phyloP scores from a whole-genome alignment of 1,139 yeast genomes.

The Nadsonia starkeyi-henricii region DNA sequence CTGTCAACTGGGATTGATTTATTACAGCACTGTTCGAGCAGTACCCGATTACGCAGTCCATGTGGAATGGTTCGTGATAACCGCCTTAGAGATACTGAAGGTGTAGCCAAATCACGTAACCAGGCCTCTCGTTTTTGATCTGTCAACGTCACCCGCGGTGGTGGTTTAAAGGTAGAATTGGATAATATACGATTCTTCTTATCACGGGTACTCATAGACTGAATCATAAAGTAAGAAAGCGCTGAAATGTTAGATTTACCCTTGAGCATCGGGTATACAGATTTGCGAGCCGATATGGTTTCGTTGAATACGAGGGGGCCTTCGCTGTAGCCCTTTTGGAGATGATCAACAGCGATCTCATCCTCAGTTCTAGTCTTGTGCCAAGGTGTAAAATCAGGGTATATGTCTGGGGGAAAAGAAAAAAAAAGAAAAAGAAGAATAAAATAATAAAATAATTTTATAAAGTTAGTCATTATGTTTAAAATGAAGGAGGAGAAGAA shows the following conservation, averaged over 20 bases:
- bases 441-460: too few relatives aligned
- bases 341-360: slow-evolving; percentile 35
- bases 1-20: slow-evolving; percentile 58
- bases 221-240: slow-evolving; percentile 44
- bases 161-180: slow-evolving; percentile 52
- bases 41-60: slow-evolving; percentile 60
- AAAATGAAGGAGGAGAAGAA: not conserved
- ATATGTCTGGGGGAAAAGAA: slow-evolving; percentile 20
- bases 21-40: slow-evolving; percentile 57
- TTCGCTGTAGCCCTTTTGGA: slow-evolving; percentile 47
- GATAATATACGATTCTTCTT: slow-evolving; percentile 45
- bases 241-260: slow-evolving; percentile 46
- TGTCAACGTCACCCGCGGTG: slow-evolving; percentile 79
- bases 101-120: slow-evolving; percentile 66
- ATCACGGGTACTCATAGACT: slow-evolving; percentile 53
- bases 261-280: slow-evolving; percentile 22
- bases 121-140: slow-evolving; percentile 76
- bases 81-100: slow-evolving; percentile 47
- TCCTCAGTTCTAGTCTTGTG: slow-evolving; percentile 41
- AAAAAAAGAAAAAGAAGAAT: too few relatives aligned
- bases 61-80: slow-evolving; percentile 81
- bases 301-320: slow-evolving; percentile 46
- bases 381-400: slow-evolving; percentile 80
- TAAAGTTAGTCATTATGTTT: not conserved
- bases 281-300: slow-evolving; percentile 15